A percentile compares a stretch with the other conserved stretches of the same genome.
Evolutionary conservation across 345 rosid species (phyloP).

Genomic region (Sapria himalayana): DNA sequence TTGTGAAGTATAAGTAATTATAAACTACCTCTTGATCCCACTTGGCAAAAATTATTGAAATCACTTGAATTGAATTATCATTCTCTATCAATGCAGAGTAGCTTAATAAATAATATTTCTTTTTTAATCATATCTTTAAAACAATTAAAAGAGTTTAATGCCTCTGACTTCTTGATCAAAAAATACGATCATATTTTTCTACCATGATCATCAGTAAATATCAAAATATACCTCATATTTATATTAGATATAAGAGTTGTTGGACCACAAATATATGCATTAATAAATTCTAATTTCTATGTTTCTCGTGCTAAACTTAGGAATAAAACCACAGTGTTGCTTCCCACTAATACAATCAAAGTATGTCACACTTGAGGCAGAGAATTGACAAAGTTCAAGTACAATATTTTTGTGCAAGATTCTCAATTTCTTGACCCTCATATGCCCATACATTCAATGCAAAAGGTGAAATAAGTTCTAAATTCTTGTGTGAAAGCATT

Average conservation of each 20-base stretch:
- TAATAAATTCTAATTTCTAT: not conserved
- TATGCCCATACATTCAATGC: not conserved
- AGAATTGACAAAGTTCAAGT: not conserved
- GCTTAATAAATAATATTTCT: not conserved
- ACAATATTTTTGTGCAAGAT: not conserved
- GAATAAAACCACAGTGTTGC: not conserved
- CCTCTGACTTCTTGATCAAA: not conserved
- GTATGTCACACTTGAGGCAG: not conserved
- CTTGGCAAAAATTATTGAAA: not conserved
- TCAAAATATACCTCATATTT: not conserved
- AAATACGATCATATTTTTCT: conserved; percentile 2
- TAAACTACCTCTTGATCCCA: not conserved
- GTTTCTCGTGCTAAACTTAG: not conserved
- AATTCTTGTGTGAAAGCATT: no score
- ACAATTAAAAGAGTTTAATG: not conserved
- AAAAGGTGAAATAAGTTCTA: not conserved
- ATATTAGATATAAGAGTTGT: not conserved
- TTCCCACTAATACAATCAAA: conserved; percentile 1
- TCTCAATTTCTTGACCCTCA: not conserved
- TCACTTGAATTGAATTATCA: not conserved
- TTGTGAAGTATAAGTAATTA: not conserved
- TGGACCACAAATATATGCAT: not conserved
- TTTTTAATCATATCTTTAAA: not conserved
- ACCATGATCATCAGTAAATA: not conserved
- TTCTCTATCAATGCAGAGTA: conserved; percentile 1